These are phyloP conservation scores for Talaromyces verruculosus DNA, from an alignment of 2,329 filamentous ascomycete genomes.

Conservation along the genomic window DNA sequence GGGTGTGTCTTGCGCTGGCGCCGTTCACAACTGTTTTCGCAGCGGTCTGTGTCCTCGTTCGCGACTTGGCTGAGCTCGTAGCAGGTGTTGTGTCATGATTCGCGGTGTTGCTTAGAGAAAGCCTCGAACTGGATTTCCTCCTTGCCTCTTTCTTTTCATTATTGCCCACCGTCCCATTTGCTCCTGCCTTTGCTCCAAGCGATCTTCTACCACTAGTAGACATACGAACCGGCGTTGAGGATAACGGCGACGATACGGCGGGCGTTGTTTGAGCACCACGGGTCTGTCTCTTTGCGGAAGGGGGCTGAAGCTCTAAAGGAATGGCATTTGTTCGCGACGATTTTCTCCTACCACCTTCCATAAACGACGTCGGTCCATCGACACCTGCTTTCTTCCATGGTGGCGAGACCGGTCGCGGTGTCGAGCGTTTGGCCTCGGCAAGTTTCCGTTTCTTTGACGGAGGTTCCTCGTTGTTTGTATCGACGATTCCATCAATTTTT, in stretches of 20 bases:
- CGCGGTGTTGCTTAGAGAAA: conserved; percentile 25
- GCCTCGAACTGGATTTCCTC: conserved; percentile 28
- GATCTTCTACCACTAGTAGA: conserved; percentile 31
- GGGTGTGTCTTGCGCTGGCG: conserved; percentile 28
- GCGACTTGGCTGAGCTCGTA: conserved; percentile 31
- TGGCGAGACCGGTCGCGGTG: conserved; percentile 62
- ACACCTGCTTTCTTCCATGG: conserved; percentile 88
- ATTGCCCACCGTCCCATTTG: conserved; percentile 30
- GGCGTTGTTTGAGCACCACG: conserved; percentile 39
- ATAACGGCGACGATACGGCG: conserved; percentile 34
- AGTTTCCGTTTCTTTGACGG: conserved; percentile 50
- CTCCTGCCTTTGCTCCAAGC: conserved; percentile 30
- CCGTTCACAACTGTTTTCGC: conserved; percentile 27
- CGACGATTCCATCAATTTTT: conserved; percentile 32
- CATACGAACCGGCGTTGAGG: conserved; percentile 31
- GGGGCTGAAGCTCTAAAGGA: conserved; percentile 50
- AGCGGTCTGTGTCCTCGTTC: conserved; percentile 35
- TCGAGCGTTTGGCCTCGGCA: conserved; percentile 40
- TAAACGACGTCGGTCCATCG: conserved; percentile 84
- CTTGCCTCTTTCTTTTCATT: conserved; percentile 28
- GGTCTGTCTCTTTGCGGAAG: conserved; percentile 49
- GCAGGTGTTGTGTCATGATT: conserved; percentile 30
- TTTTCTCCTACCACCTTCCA: conserved; percentile 61
- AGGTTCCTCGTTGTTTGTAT: conserved; percentile 38
- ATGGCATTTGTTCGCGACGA: conserved; percentile 57